Evolutionary conservation across 306 rosid species (phyloP).

Genomic region (Citrullus mucosospermus): DNA sequence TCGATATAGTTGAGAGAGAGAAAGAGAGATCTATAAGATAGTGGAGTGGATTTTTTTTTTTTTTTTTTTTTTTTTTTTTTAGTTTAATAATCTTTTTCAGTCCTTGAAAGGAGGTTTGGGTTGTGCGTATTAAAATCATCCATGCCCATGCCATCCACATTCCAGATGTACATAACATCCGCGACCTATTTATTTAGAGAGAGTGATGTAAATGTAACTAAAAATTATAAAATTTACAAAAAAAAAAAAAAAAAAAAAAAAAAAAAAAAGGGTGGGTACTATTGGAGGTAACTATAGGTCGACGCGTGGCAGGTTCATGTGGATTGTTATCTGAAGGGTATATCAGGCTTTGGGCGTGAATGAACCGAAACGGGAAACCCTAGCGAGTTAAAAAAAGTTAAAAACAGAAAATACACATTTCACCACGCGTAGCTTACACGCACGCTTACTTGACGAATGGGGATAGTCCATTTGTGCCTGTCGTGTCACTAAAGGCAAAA

Average conservation of each 20-base stretch:
- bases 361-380: conserved; percentile 45
- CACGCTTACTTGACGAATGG: background rate
- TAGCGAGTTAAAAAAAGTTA: conserved; percentile 16
- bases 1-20: conserved; percentile 25
- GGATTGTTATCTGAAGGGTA: conserved; percentile 46
- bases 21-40: conserved; percentile 3
- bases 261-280: background rate
- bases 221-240: too few relatives aligned
- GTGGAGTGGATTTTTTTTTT: background rate
- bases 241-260: too few relatives aligned
- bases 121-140: conserved; percentile 2
- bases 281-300: background rate
- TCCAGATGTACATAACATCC: conserved; percentile 7
- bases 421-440: conserved; percentile 41
- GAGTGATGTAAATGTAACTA: background rate
- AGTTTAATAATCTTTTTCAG: background rate
- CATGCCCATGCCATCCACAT: conserved; percentile 10
- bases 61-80: background rate
- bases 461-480: conserved; percentile 28
- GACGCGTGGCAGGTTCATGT: conserved; percentile 41
- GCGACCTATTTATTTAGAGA: conserved; percentile 1
- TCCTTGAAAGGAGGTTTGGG: background rate
- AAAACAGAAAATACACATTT: background rate
- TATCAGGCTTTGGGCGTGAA: conserved; percentile 10
- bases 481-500: conserved; percentile 51